Evolutionary conservation across 306 rosid species (phyloP).

Genomic region (Quercus rubra): DNA sequence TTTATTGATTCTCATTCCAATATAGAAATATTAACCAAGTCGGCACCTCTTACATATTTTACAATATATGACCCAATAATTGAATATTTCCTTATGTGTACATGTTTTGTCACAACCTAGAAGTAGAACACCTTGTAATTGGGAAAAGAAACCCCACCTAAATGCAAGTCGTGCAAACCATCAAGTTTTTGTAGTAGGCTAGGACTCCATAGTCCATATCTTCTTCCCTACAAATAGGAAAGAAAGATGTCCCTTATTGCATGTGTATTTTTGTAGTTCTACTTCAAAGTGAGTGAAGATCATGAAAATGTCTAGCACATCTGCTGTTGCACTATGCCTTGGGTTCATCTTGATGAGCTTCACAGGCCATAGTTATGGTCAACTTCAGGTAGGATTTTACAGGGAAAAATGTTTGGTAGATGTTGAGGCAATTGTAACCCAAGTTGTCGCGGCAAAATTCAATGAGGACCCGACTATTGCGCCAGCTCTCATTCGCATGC

Average conservation of each 20-base stretch:
- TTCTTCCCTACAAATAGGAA: not conserved
- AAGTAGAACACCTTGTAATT: not conserved
- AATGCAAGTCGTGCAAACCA: not conserved
- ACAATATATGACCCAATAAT: not conserved
- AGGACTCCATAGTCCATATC: not conserved
- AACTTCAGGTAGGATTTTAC: slow-evolving; percentile 29
- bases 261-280: not conserved
- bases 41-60: not conserved
- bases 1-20: not conserved
- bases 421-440: slow-evolving; percentile 21
- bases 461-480: not conserved
- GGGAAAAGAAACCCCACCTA: not conserved
- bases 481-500: slow-evolving; percentile 41
- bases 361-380: slow-evolving; percentile 4
- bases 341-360: slow-evolving; percentile 22
- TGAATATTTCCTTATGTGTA: not conserved
- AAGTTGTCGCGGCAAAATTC: not conserved
- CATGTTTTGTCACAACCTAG: not conserved
- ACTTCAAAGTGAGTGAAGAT: not conserved
- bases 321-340: not conserved
- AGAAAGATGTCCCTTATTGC: not conserved
- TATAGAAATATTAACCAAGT: too few species aligned
- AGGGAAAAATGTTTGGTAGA: slow-evolving; percentile 16
- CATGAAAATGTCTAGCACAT: slow-evolving; percentile 1
- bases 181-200: not conserved